Conservation (phyloP, 2,329 filamentous ascomycete genomes). For the Aspergillus sp. region DNA sequence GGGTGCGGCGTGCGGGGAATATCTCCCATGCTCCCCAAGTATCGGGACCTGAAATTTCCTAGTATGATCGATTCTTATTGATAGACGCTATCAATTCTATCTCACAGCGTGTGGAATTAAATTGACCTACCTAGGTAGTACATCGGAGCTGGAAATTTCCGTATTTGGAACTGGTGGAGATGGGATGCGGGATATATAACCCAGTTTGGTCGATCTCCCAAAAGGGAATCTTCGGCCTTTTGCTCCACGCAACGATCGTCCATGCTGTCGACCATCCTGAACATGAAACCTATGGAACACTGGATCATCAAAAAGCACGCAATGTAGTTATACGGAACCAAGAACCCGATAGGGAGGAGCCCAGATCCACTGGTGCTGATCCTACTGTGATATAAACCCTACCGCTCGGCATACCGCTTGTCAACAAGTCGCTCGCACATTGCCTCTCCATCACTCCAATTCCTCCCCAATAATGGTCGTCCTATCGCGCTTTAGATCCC, state of each 20-base stretch:
- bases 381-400: no score
- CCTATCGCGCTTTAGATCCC: conserved; percentile 18
- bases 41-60: not conserved
- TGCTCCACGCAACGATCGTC: not conserved
- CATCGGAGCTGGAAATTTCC: no score
- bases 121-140: no score
- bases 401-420: no score
- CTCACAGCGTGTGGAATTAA: no score
- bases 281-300: no score
- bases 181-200: not conserved
- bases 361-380: no score
- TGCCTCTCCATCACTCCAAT: not conserved
- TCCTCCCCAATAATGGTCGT: conserved; percentile 5
- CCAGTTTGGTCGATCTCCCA: not conserved
- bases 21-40: not conserved
- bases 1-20: not conserved
- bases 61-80: not conserved
- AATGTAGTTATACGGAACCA: not conserved
- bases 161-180: no score
- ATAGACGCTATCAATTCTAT: no score
- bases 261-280: no score
- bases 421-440: not conserved
- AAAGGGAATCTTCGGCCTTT: not conserved
- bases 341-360: no score
- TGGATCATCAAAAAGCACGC: not conserved